phyloP scores from a whole-genome alignment of 2,329 filamentous ascomycete genomes.

The Pseudogymnoascus sp. region DNA sequence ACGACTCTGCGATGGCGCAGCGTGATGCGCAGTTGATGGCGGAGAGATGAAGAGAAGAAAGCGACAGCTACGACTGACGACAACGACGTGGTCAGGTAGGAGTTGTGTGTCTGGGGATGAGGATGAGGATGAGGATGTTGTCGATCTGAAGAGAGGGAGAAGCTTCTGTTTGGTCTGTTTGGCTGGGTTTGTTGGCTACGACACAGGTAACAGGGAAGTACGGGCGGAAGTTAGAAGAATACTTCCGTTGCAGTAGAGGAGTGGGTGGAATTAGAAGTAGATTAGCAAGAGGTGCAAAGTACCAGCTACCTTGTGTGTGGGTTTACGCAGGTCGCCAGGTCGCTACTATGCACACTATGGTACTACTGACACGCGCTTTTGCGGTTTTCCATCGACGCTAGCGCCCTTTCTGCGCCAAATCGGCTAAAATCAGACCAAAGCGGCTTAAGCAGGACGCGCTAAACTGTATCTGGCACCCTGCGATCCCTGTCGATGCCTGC shows the following conservation, averaged over 20 bases:
- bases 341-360: no score
- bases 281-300: neutral
- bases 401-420: conserved; percentile 2
- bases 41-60: neutral
- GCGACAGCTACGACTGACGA: neutral
- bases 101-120: neutral
- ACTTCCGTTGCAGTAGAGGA: neutral
- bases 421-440: conserved; percentile 1
- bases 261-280: neutral
- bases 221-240: neutral
- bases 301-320: neutral
- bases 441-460: neutral
- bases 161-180: neutral
- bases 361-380: conserved; percentile 8
- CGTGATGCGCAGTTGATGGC: neutral
- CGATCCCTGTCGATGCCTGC: neutral
- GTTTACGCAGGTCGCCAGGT: neutral
- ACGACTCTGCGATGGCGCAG: neutral
- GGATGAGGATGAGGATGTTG: neutral
- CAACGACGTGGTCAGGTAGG: neutral
- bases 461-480: neutral
- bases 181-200: neutral
- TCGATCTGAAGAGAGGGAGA: conserved; percentile 4
- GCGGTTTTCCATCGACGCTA: conserved; percentile 3
- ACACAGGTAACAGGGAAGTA: neutral